phyloP scores from a whole-genome alignment of 2,329 filamentous ascomycete species.

The Cadophora malorum region DNA sequence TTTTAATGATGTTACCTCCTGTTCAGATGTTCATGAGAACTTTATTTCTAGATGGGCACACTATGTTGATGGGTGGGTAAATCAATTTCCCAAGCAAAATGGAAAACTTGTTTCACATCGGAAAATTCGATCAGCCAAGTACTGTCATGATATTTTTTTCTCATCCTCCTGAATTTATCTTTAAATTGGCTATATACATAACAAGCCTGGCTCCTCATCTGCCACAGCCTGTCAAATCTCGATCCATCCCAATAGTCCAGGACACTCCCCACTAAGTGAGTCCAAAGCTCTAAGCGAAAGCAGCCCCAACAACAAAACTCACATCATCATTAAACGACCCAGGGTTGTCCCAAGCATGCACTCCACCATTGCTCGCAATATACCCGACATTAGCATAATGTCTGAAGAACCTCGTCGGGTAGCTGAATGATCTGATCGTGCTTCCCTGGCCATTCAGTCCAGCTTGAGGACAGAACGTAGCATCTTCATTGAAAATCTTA shows the following conservation, averaged over 20 bases:
- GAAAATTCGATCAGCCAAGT: no score
- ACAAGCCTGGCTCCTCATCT: neutral
- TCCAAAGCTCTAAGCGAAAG: constrained; percentile 50
- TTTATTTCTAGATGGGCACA: no score
- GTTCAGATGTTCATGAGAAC: no score
- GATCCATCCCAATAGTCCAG: neutral
- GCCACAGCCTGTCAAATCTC: neutral
- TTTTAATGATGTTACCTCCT: no score
- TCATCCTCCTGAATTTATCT: no score
- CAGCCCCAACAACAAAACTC: constrained; percentile 54
- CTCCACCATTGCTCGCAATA: constrained; percentile 60
- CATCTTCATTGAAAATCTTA: constrained; percentile 65
- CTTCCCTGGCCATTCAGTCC: constrained; percentile 58
- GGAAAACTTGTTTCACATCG: no score
- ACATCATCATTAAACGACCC: constrained; percentile 59
- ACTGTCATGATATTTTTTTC: no score
- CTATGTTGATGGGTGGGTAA: no score
- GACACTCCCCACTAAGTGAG: neutral
- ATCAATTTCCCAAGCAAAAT: no score
- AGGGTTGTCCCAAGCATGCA: constrained; percentile 59
- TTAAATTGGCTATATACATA: neutral
- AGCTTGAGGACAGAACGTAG: constrained; percentile 65
- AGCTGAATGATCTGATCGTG: constrained; percentile 63
- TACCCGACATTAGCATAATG: constrained; percentile 58
- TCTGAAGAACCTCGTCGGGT: constrained; percentile 64